Conservation (phyloP, 202 grass and related monocot species). For the Saccharum hybrid region DNA sequence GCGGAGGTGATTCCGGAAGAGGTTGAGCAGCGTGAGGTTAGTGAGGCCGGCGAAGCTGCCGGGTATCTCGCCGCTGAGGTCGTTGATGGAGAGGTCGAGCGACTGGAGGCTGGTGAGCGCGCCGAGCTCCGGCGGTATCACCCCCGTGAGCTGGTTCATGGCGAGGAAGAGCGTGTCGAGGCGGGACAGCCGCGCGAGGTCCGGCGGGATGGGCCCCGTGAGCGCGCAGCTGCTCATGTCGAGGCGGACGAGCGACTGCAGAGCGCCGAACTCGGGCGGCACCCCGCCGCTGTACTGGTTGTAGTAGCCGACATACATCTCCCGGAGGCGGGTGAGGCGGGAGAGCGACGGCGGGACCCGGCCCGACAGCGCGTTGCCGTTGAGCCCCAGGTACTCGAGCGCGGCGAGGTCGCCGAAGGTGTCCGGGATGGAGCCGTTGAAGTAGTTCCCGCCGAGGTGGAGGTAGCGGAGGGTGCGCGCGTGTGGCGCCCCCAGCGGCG, state of each 20-base stretch:
- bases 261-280: constrained; percentile 57
- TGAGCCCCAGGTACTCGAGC: constrained; percentile 83
- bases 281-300: constrained; percentile 76
- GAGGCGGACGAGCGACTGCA: constrained; percentile 60
- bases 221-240: constrained; percentile 82
- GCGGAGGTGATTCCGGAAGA: constrained; percentile 76
- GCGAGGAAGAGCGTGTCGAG: constrained; percentile 79
- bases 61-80: constrained; percentile 75
- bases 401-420: constrained; percentile 47
- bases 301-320: constrained; percentile 84
- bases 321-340: constrained; percentile 30
- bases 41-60: constrained; percentile 47
- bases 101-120: constrained; percentile 42
- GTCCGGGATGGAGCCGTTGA: constrained; percentile 65
- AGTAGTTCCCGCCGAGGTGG: constrained; percentile 91
- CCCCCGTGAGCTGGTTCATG: constrained; percentile 61
- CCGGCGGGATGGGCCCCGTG: constrained; percentile 61
- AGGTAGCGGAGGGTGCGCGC: constrained; percentile 51
- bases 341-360: constrained; percentile 48
- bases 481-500: neutral
- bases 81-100: constrained; percentile 85
- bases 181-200: constrained; percentile 47
- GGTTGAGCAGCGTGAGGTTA: constrained; percentile 59
- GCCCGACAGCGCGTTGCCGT: constrained; percentile 72
- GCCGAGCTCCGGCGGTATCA: constrained; percentile 65